Evolutionary conservation across 2,329 filamentous ascomycete species (phyloP), one percentile per base, ranked within the genome.

Genomic region (Epichloe sibirici): DNA sequence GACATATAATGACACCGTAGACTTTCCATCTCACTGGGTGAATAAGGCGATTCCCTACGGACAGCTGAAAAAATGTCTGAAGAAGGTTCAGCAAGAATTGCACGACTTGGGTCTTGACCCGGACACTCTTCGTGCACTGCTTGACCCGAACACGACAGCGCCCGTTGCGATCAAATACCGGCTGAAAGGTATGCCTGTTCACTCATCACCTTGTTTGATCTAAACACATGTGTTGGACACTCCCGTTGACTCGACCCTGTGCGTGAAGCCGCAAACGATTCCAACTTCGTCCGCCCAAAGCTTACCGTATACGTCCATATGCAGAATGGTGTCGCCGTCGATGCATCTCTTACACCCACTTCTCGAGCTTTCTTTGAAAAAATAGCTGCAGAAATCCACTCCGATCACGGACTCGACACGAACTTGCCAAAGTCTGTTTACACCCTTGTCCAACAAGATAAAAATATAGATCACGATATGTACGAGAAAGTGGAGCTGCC

Each of bases 31-130:
- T 48, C 81, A 84, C 63, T 83, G 79, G 80, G 71, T 90, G 48
- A 76, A 85, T 45, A 83, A 82, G 31, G 88, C 89, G 48, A 87
- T 95, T 56, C 88, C 86, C 3, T 95, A 95, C 66, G 79, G 84
- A 45, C 81, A 89, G 66, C 78, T 95, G 53, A 95, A 95, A 69
- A 95, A 94, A 71, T 88, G 86, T 68, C 84, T 95, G 64, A 91
- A 90, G 64, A 84, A 83, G 63, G 83, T 94, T 48, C 80, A 84
- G 57, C 71, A 73, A 49, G 88, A 95, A 71, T 75, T 95, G 50
- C 71, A 75, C 42, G 75, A 77, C 37, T 71, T 91, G 13, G 88
- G 88, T 7, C 78, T 94, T 34, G 85, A 88, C 57, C 78, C 79
- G 4, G 76, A 83, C 9, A 89, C 85, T 2, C 71, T 94, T 52